Conservation (phyloP, 2,329 filamentous ascomycete genomes). For the Clathrospora elynae region DNA sequence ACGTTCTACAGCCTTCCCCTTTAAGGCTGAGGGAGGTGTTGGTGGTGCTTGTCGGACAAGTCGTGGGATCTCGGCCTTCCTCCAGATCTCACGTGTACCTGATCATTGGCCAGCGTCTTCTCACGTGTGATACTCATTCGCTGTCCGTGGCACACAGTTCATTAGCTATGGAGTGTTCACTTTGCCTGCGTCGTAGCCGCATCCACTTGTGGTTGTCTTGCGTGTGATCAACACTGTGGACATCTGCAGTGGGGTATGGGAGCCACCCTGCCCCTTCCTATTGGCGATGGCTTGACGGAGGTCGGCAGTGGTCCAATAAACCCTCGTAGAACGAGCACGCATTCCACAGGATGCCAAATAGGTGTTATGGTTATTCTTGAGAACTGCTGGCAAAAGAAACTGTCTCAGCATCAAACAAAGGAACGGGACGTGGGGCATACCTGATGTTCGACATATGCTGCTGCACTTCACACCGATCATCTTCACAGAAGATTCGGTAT, state of each 20-base stretch:
- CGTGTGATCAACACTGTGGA: slow-evolving; percentile 16
- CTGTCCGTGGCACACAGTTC: slow-evolving; percentile 18
- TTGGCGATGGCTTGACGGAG: slow-evolving; percentile 2
- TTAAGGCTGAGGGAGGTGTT: slow-evolving; percentile 1
- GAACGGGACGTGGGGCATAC: background rate
- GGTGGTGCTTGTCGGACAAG: background rate
- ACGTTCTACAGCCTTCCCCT: slow-evolving; percentile 7
- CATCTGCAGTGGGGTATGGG: slow-evolving; percentile 6
- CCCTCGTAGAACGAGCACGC: slow-evolving; percentile 10
- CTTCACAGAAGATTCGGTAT: slow-evolving; percentile 1
- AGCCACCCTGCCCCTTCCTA: slow-evolving; percentile 6
- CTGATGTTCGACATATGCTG: background rate
- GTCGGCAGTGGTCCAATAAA: slow-evolving; percentile 15
- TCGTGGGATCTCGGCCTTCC: background rate
- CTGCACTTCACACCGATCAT: background rate
- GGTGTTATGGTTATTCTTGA: background rate
- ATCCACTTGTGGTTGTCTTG: slow-evolving; percentile 6
- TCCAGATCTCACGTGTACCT: slow-evolving; percentile 7
- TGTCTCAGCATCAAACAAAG: background rate
- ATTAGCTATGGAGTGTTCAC: slow-evolving; percentile 15
- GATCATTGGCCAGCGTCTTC: slow-evolving; percentile 8
- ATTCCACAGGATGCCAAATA: slow-evolving; percentile 1
- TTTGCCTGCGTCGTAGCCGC: slow-evolving; percentile 10
- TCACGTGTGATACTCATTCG: slow-evolving; percentile 30
- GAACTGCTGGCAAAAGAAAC: slow-evolving; percentile 3